phyloP scores from a whole-genome alignment of 257 asterid genomes.

The Fraxinus quadrangulata region DNA sequence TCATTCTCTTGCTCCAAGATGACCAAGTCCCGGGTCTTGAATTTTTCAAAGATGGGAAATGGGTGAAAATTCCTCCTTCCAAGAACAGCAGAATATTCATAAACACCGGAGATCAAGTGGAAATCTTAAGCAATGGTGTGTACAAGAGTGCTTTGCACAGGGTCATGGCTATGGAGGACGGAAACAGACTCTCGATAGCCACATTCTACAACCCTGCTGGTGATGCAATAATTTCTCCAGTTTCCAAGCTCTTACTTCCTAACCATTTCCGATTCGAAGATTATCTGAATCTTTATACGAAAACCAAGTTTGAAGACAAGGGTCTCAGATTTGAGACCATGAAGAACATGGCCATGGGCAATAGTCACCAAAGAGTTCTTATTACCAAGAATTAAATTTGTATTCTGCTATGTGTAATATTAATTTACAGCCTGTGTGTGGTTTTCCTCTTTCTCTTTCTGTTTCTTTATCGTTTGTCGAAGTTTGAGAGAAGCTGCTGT shows the following conservation, averaged over 20 bases:
- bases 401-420: neutral
- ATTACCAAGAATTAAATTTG: constrained; percentile 25
- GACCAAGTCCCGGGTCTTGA: constrained; percentile 86
- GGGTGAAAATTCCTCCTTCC: constrained; percentile 88
- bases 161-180: constrained; percentile 70
- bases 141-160: constrained; percentile 76
- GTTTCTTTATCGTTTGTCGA: neutral
- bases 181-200: constrained; percentile 78
- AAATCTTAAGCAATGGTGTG: constrained; percentile 70
- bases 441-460: constrained; percentile 3
- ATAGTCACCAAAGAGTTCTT: constrained; percentile 29
- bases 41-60: constrained; percentile 75
- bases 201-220: constrained; percentile 84
- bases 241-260: constrained; percentile 67
- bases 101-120: constrained; percentile 78
- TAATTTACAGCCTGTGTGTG: constrained; percentile 10
- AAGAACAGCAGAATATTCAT: constrained; percentile 65
- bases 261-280: constrained; percentile 52
- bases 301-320: constrained; percentile 73
- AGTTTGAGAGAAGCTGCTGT: constrained; percentile 58
- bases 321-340: constrained; percentile 62
- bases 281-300: constrained; percentile 56
- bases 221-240: constrained; percentile 80
- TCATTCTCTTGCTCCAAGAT: constrained; percentile 83
- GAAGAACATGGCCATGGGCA: constrained; percentile 42